phyloP scores from a whole-genome alignment of 139 green algal species.

The Yamagishiella unicocca region DNA sequence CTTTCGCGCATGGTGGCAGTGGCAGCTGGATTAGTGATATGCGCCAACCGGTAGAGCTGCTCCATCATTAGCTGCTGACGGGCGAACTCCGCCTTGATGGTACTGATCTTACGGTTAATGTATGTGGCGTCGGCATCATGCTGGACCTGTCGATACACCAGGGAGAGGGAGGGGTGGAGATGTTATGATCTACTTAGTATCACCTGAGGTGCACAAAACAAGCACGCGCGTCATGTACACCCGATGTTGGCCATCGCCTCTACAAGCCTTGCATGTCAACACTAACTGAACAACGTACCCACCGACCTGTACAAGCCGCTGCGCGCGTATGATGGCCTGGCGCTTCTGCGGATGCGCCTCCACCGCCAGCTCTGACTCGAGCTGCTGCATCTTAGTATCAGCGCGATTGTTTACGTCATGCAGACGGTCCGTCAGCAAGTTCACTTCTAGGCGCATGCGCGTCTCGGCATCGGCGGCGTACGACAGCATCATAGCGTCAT shows the following conservation, averaged over 20 bases:
- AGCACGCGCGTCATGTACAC: too few relatives aligned
- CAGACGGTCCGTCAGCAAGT: constrained; percentile 4
- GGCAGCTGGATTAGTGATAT: constrained; percentile 7
- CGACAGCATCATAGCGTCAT: constrained; percentile 23
- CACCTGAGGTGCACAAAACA: too few relatives aligned
- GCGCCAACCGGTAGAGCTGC: constrained; percentile 9
- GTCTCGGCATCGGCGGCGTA: constrained; percentile 1
- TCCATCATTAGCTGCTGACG: constrained; percentile 35
- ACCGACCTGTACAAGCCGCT: constrained; percentile 36
- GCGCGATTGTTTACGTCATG: neutral
- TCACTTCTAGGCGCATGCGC: neutral
- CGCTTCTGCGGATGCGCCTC: constrained; percentile 12
- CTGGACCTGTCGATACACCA: constrained; percentile 17
- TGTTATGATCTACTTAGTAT: too few relatives aligned
- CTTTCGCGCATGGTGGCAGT: neutral
- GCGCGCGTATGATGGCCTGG: constrained; percentile 14
- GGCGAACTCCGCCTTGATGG: constrained; percentile 25
- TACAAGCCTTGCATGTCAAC: too few relatives aligned
- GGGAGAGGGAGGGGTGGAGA: too few relatives aligned
- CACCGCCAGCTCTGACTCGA: constrained; percentile 1
- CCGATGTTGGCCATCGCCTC: too few relatives aligned
- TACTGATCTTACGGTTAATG: constrained; percentile 3
- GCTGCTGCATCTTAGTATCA: constrained; percentile 6
- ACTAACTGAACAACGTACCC: too few relatives aligned
- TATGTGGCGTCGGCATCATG: constrained; percentile 19